Percentiles rank a stretch among this genome's conserved stretches.
Evolutionary conservation across 2,329 filamentous ascomycete genomes (phyloP).

Genomic region (Alternaria conjuncta): DNA sequence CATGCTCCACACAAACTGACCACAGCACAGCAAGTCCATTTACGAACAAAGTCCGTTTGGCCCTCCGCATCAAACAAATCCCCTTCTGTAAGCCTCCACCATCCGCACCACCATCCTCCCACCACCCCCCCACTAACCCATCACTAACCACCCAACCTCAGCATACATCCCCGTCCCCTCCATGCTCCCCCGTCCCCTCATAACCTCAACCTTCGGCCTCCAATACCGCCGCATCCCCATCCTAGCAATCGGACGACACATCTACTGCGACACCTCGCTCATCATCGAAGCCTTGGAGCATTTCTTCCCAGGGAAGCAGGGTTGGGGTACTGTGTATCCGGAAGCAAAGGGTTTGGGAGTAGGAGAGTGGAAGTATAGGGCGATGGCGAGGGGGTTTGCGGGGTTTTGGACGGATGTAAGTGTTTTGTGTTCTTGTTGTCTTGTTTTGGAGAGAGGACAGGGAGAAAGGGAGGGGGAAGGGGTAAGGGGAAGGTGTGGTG

Average conservation of each 20-base stretch:
- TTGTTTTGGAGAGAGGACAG: too few species aligned
- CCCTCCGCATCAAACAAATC: conserved; percentile 47
- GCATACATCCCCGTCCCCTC: conserved; percentile 49
- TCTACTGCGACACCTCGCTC: conserved; percentile 45
- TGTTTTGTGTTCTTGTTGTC: too few species aligned
- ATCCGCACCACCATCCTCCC: not conserved
- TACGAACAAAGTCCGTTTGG: conserved; percentile 48
- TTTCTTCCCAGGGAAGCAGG: conserved; percentile 38
- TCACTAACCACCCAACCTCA: not conserved
- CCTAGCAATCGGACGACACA: conserved; percentile 39
- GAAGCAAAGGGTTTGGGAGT: conserved; percentile 24
- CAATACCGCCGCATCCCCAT: conserved; percentile 50
- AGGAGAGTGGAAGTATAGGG: conserved; percentile 44
- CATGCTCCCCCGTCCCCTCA: conserved; percentile 50
- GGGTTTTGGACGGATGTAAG: conserved; percentile 50
- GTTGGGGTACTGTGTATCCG: conserved; percentile 48
- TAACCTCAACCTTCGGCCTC: conserved; percentile 45
- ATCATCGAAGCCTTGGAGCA: conserved; percentile 46
- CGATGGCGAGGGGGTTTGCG: conserved; percentile 49
- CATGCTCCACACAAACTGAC: not conserved
- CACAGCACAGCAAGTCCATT: conserved; percentile 35
- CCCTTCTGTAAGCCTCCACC: conserved; percentile 37
- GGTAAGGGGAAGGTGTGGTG: not conserved
- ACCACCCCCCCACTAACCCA: not conserved
- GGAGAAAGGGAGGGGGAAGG: too few species aligned